These are phyloP conservation scores for Tilletia walkeri DNA, from an alignment of 1,284 basidiomycete genomes.

Conservation along the genomic window DNA sequence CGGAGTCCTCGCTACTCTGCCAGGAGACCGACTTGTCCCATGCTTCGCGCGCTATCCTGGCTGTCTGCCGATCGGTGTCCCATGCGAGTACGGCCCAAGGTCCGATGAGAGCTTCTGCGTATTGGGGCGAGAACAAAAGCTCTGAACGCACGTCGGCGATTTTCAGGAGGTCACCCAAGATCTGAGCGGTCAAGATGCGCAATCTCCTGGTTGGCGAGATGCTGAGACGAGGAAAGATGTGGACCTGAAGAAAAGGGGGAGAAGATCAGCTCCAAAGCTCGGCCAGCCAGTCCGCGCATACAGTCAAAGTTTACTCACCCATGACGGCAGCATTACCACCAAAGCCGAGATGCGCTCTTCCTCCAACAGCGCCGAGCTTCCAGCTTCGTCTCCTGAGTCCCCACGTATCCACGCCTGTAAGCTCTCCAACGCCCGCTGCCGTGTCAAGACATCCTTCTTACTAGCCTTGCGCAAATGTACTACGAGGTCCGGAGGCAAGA, in stretches of 20 bases:
- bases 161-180: constrained; percentile 69
- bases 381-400: constrained; percentile 53
- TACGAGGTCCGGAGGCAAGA: constrained; percentile 68
- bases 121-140: constrained; percentile 65
- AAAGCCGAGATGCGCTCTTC: constrained; percentile 59
- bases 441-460: constrained; percentile 89
- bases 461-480: constrained; percentile 76
- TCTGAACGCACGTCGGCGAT: constrained; percentile 62
- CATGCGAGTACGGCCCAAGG: constrained; percentile 74
- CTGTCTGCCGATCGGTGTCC: constrained; percentile 70
- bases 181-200: constrained; percentile 67
- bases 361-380: constrained; percentile 57
- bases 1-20: constrained; percentile 10
- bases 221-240: constrained; percentile 78
- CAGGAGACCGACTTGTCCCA: constrained; percentile 62
- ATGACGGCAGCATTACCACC: constrained; percentile 74
- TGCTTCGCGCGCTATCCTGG: constrained; percentile 60
- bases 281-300: neutral
- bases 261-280: neutral
- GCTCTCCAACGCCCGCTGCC: constrained; percentile 82
- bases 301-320: constrained; percentile 65
- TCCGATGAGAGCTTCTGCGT: constrained; percentile 71
- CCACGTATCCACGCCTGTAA: constrained; percentile 67
- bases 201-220: constrained; percentile 78
- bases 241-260: constrained; percentile 63